phyloP scores from a whole-genome alignment of 2,329 filamentous ascomycete genomes.

The Corniculantispora saksenae region DNA sequence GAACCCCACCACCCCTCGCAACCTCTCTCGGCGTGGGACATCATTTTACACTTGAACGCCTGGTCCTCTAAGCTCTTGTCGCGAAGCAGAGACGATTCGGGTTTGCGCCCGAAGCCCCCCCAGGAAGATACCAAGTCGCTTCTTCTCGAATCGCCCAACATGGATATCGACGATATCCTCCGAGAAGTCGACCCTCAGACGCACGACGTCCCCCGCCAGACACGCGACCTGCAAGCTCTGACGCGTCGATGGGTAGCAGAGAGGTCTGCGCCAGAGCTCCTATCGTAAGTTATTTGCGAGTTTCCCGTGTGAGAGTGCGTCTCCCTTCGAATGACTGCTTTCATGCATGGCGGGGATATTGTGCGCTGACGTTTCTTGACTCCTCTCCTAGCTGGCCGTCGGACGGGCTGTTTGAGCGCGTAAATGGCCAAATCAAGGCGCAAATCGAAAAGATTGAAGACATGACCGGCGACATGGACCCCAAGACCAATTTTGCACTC shows the following conservation, averaged over 20 bases:
- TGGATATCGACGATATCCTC: constrained; percentile 82
- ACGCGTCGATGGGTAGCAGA: constrained; percentile 94
- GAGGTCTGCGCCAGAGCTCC: constrained; percentile 83
- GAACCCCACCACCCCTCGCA: constrained; percentile 4
- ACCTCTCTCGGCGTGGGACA: not conserved
- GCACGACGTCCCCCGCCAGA: constrained; percentile 57
- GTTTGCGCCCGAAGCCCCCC: not conserved
- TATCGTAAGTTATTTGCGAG: constrained; percentile 60
- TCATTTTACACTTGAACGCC: not conserved
- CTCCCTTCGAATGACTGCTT: not conserved
- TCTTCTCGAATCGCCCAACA: constrained; percentile 32
- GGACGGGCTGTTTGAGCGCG: constrained; percentile 75
- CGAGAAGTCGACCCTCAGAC: constrained; percentile 67
- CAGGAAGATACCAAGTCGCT: not conserved
- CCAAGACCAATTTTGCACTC: constrained; percentile 87
- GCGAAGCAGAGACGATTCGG: not conserved
- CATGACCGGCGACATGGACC: constrained; percentile 82
- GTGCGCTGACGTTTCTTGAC: not conserved
- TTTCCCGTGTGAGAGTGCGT: not conserved
- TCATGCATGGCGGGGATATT: not conserved
- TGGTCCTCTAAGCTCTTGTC: not conserved
- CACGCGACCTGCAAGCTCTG: constrained; percentile 80
- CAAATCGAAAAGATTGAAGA: constrained; percentile 74
- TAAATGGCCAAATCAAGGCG: constrained; percentile 69
- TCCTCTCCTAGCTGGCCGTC: constrained; percentile 57